Conservation (phyloP, 2,329 filamentous ascomycete genomes). For the Gaeumannomyces sp. region DNA sequence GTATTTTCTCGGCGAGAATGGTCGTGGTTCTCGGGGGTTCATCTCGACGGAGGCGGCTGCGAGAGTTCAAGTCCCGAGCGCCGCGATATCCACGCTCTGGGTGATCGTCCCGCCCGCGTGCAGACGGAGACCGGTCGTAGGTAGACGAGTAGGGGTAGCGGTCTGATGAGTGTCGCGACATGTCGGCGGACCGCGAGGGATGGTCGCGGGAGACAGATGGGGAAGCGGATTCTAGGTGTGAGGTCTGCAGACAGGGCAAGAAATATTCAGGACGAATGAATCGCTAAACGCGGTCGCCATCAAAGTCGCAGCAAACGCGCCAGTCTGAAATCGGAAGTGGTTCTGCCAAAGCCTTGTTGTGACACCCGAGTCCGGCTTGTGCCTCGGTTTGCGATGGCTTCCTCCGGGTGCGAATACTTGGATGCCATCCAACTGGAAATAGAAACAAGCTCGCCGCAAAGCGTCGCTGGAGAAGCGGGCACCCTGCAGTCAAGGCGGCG, state of each 20-base stretch:
- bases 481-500: constrained; percentile 3
- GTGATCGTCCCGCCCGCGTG: background rate
- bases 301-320: background rate
- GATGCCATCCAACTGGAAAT: background rate
- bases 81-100: background rate
- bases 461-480: background rate
- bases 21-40: constrained; percentile 3
- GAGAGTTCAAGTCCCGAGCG: too few relatives aligned
- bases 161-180: background rate
- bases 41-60: background rate
- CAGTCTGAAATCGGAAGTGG: background rate
- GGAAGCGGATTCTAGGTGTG: too few relatives aligned
- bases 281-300: background rate
- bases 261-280: background rate
- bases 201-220: background rate
- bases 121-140: background rate
- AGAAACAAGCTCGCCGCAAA: background rate
- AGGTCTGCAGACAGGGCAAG: too few relatives aligned
- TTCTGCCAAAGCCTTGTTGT: background rate
- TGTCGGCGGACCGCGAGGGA: background rate
- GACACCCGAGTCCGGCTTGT: background rate
- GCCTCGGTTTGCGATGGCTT: too few relatives aligned
- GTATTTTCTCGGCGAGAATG: background rate
- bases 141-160: background rate
- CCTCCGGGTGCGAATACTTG: too few relatives aligned